Evolutionary conservation across 805 yeast genomes (phyloP), one percentile per base, ranked within the genome.

Genomic region (Myxozyma melibiosi): DNA sequence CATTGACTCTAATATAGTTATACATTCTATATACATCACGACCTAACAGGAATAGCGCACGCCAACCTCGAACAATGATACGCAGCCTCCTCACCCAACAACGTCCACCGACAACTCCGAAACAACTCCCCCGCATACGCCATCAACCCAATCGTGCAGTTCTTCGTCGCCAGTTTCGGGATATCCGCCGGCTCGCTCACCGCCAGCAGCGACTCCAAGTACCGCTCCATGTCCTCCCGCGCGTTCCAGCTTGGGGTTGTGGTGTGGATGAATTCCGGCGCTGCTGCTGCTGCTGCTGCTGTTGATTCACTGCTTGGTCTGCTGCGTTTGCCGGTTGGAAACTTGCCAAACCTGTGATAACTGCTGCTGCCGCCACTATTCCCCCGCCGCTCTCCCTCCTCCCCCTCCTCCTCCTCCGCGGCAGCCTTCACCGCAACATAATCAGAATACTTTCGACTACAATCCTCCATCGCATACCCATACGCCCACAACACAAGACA

Each of bases 1-100:
- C 18, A 39, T 14, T n/a, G n/a, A n/a, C n/a, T n/a, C n/a, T 68
- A 91, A 88, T 67, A 78, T 87, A 65, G 78, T 75, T 56, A 71
- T 78, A 58, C 79, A 79, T 62, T 81, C 83, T 16, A 34, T 39
- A 14, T 8, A 20, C 9, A 16, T 24, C 28, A 41, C 41, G 53
- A 54, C 16, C 62, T 27, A 11, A 53, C 55, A 13, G 58, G 62
- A 43, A 57, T 49, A 11, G 51, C 45, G 20, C 53, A 48, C 24
- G 62, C 57, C 18, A 57, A 35, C 16, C 62, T 38, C 18, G 39
- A 22, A 28, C 62, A 53, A 50, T 57, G 62, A 43, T 42, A 53
- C 16, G 58, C 54, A 13, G 58, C 62, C 48, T 57, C 62, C 25
- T 57, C 62, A 16, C 62, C 62, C 44, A 57, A 40, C 34, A 57